Evolutionary conservation across 805 yeast genomes (phyloP).

Genomic region (Candida coleopterorum): DNA sequence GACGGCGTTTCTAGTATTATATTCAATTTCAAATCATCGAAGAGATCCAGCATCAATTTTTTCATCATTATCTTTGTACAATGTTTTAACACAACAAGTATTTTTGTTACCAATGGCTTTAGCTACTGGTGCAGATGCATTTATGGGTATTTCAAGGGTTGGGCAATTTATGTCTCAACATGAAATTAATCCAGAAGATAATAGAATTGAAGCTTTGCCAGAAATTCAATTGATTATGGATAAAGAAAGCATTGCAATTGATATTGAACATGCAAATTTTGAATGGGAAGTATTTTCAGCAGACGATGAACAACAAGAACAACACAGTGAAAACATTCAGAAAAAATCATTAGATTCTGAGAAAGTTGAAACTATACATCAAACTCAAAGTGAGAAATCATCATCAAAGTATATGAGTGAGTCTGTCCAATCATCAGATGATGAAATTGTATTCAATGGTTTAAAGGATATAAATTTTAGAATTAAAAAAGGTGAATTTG

Average conservation of each 20-base stretch:
- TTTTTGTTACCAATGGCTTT: constrained; percentile 68
- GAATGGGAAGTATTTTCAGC: constrained; percentile 26
- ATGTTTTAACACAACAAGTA: constrained; percentile 55
- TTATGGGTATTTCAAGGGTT: constrained; percentile 55
- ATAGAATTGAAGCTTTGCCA: constrained; percentile 20
- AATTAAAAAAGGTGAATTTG: constrained; percentile 28
- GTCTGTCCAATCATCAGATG: constrained; percentile 10
- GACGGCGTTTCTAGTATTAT: constrained; percentile 42
- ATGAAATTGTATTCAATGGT: constrained; percentile 20
- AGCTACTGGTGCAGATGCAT: constrained; percentile 64
- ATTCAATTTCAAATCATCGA: constrained; percentile 24
- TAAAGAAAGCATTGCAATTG: constrained; percentile 17
- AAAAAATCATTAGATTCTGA: constrained; percentile 7
- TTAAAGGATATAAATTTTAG: constrained; percentile 22
- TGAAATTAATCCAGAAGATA: constrained; percentile 35
- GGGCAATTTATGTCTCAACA: constrained; percentile 46
- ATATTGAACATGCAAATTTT: constrained; percentile 20
- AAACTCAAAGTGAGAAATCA: constrained; percentile 3
- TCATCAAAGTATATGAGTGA: constrained; percentile 11
- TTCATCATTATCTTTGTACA: constrained; percentile 66
- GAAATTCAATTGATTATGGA: constrained; percentile 22
- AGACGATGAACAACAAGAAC: constrained; percentile 13
- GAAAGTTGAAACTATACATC: constrained; percentile 5
- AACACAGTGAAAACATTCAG: neutral
- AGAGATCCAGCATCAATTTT: constrained; percentile 60